Evolutionary conservation across 2,329 filamentous ascomycete species (phyloP).

Genomic region (Dactylella cylindrospora): DNA sequence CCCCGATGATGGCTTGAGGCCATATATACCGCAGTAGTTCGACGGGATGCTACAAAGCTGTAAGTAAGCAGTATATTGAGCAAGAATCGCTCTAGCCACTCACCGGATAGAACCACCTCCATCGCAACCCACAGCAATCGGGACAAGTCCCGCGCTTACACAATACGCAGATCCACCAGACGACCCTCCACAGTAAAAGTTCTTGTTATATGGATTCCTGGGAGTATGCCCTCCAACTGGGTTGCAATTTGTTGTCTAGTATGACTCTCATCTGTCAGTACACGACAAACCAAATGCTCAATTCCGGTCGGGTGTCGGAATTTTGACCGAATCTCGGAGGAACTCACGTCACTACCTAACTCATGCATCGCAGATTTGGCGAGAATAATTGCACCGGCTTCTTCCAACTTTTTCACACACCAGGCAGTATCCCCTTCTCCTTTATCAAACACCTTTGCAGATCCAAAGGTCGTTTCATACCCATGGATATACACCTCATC

Average conservation of each 20-base stretch:
- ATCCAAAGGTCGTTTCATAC: constrained; percentile 68
- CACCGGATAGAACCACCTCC: constrained; percentile 70
- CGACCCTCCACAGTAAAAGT: constrained; percentile 75
- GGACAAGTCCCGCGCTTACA: constrained; percentile 69
- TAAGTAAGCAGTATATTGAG: neutral
- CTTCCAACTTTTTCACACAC: constrained; percentile 69
- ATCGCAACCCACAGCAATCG: constrained; percentile 71
- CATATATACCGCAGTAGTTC: constrained; percentile 71
- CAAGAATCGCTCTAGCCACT: neutral
- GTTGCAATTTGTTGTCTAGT: constrained; percentile 74
- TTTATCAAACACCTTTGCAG: constrained; percentile 53
- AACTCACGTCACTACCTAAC: constrained; percentile 60
- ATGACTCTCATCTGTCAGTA: neutral
- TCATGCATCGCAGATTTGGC: constrained; percentile 79
- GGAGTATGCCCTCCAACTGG: constrained; percentile 68
- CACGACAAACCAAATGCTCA: too few species aligned
- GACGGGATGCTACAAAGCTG: constrained; percentile 59
- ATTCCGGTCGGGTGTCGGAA: too few species aligned
- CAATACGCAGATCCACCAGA: constrained; percentile 73
- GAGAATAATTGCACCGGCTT: constrained; percentile 69
- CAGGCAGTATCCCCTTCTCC: constrained; percentile 63
- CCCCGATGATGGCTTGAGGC: constrained; percentile 70
- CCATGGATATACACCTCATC: constrained; percentile 76
- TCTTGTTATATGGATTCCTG: constrained; percentile 69
- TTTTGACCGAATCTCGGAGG: too few species aligned